Conservation (phyloP, 148 eudicot species). For the Heliamphora exappendiculata region DNA sequence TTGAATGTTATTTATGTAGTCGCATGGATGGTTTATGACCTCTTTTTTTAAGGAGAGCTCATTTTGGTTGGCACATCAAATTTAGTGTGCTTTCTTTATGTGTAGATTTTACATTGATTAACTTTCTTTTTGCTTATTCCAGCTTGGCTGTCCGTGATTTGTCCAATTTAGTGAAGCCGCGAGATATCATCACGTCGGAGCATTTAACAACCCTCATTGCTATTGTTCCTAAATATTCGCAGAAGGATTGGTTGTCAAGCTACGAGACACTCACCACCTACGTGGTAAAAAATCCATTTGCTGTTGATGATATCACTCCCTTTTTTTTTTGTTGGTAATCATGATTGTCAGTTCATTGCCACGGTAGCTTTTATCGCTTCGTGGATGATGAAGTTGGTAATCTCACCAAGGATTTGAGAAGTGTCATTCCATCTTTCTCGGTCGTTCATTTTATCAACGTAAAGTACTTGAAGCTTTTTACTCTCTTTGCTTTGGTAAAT, state of each 20-base stretch:
- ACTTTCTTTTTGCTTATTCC: slow-evolving; percentile 23
- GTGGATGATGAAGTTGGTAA: not conserved
- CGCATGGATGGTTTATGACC: no score
- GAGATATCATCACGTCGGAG: slow-evolving; percentile 73
- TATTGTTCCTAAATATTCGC: slow-evolving; percentile 84
- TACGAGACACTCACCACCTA: slow-evolving; percentile 84
- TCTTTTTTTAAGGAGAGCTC: no score
- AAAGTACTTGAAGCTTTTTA: not conserved
- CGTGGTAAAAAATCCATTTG: slow-evolving; percentile 52
- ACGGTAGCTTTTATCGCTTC: not conserved
- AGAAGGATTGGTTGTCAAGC: slow-evolving; percentile 94
- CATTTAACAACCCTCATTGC: slow-evolving; percentile 88
- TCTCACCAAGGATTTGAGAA: slow-evolving; percentile 4
- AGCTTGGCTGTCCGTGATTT: slow-evolving; percentile 97
- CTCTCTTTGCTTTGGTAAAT: slow-evolving; percentile 3
- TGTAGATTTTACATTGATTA: slow-evolving; percentile 10
- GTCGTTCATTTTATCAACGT: not conserved
- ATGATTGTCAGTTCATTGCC: not conserved
- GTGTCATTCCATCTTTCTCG: not conserved
- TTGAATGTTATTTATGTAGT: no score
- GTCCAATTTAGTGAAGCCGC: slow-evolving; percentile 84
- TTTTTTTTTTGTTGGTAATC: not conserved
- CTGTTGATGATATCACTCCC: not conserved
- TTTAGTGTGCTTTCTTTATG: not conserved
- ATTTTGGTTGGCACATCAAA: not conserved